Base-by-base conservation (phyloP, 2,329 filamentous ascomycete genomes). In the Claviceps lovelessii region DNA sequence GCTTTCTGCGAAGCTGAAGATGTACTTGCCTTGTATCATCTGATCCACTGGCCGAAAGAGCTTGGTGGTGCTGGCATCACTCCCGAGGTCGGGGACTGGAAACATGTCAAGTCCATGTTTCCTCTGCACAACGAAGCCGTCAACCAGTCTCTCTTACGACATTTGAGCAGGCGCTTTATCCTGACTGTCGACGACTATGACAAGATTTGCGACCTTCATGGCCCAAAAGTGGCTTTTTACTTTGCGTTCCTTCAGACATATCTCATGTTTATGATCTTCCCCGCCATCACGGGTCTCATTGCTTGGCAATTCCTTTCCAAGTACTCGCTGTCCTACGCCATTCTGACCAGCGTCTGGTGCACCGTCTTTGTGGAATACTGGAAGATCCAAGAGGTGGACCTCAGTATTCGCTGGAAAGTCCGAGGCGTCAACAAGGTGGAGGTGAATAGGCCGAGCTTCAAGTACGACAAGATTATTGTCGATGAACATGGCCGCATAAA, bases 171-270 rank as follows among this genome's bases (percentile, higher is more conserved):
- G 56, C 73, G 72, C 41, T 64, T 80, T 0, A 72, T 80, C 49
- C 64, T 83, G 28, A 75, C 70, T 7, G 58, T 69, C 10, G 68
- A 76, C 41, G 72, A 80, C 57, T 68, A 85, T 4, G 82, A 85
- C 61, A 67, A 72, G 10, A 81, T 86, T 49, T 74, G 82, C 10
- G 72, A 84, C 57, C 67, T 83, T 4, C 80, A 83, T 61, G 84
- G 83, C 9, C 73, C 83, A 57, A 83, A 84, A 68, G 66, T 67
- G 53, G 86, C 84, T 3, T 90, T 86, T 63, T 90, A 90, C 68
- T 90, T 88, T 64, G 85, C 85, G n/a, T 90, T 90, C 61, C 84
- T 86, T 29, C 86, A 90, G 62, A 81, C 79, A 15, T 90, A 90
- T 64, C 84, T 86, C 56, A 71, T 78, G 41, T 88, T 89, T 62